Conservation (phyloP, 75 land plant species). For the Sequoia sempervirens region DNA sequence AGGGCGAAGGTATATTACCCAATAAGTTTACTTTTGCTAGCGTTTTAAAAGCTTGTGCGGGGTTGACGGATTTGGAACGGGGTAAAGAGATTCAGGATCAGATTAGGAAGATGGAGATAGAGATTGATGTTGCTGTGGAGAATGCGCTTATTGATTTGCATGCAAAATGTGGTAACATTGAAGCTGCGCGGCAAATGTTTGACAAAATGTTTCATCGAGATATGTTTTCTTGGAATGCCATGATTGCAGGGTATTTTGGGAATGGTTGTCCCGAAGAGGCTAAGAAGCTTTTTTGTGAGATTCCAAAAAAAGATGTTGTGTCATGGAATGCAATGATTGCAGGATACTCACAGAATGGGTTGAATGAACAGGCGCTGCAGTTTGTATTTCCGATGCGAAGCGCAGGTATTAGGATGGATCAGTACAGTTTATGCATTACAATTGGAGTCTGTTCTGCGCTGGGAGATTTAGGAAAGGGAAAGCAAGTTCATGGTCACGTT, state of each 20-base stretch:
- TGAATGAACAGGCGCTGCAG: conserved; percentile 24
- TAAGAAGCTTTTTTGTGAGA: conserved; percentile 39
- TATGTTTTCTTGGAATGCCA: conserved; percentile 56
- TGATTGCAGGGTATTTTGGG: conserved; percentile 45
- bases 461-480: background rate
- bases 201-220: conserved; percentile 40
- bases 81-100: conserved; percentile 40
- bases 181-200: conserved; percentile 31
- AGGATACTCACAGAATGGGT: conserved; percentile 41
- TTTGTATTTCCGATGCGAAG: conserved; percentile 20
- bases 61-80: conserved; percentile 17
- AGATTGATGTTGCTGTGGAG: conserved; percentile 18
- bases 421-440: conserved; percentile 12
- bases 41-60: conserved; percentile 48
- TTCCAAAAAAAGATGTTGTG: conserved; percentile 36
- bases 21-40: conserved; percentile 31
- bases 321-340: conserved; percentile 69
- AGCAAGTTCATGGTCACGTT: conserved; percentile 18
- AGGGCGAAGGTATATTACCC: background rate
- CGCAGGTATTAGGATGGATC: conserved; percentile 8
- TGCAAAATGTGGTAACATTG: conserved; percentile 36
- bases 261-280: conserved; percentile 25
- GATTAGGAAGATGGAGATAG: conserved; percentile 28
- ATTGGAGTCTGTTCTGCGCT: conserved; percentile 9
- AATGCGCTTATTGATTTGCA: conserved; percentile 53